phyloP scores from a whole-genome alignment of 345 rosid species.

The Arabidopsis suecica region DNA sequence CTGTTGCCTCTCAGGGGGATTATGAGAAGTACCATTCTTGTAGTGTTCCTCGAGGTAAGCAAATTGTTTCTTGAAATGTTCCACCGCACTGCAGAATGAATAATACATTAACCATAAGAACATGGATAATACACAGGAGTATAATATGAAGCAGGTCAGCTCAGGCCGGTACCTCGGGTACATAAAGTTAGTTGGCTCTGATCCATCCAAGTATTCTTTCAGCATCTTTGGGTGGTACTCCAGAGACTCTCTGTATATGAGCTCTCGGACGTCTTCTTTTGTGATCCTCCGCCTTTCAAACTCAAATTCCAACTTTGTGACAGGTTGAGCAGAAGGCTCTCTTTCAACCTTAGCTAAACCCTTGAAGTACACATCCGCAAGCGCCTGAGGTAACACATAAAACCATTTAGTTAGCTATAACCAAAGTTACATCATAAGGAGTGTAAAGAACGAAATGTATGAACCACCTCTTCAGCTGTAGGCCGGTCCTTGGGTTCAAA shows the following conservation, averaged over 20 bases:
- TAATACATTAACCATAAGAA: constrained; percentile 16
- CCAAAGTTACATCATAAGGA: neutral
- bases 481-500: constrained; percentile 96
- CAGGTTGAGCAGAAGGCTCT: constrained; percentile 96
- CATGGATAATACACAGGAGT: neutral
- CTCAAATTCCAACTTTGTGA: constrained; percentile 94
- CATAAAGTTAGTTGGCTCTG: constrained; percentile 94
- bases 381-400: constrained; percentile 64
- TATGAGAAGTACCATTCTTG: constrained; percentile 76
- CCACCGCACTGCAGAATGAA: constrained; percentile 78
- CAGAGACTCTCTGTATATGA: constrained; percentile 87
- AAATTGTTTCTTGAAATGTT: constrained; percentile 97
- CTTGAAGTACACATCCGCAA: constrained; percentile 91
- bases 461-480: constrained; percentile 82
- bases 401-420: constrained; percentile 12
- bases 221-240: constrained; percentile 97
- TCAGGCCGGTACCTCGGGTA: constrained; percentile 75
- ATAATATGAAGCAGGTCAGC: constrained; percentile 9
- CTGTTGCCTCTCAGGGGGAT: constrained; percentile 93
- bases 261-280: constrained; percentile 94
- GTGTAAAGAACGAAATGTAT: constrained; percentile 5
- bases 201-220: constrained; percentile 84
- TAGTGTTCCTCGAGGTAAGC: constrained; percentile 95
- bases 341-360: constrained; percentile 95
- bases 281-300: constrained; percentile 95